Base-by-base conservation (phyloP, 345 rosid species). In the Dovyalis caffra region DNA sequence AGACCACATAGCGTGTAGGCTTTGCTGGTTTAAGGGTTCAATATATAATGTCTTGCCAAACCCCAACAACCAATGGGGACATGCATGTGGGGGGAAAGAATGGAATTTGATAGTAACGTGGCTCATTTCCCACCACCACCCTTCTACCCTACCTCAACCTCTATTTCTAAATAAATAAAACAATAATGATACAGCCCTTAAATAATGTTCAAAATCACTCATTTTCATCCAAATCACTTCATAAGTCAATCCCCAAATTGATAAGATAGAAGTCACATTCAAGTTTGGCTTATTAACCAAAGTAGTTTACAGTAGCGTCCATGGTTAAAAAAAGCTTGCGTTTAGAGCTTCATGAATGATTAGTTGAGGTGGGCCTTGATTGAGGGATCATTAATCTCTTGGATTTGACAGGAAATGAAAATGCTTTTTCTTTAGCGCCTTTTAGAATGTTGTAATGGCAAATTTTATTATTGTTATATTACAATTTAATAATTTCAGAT, bases 1-100 rank as follows among this genome's bases (percentile, higher is more conserved):
- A 64, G 38, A 32, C n/a, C 4, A 9, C 16, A 47, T 34, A 3
- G 45, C 45, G 12, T 40, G 45, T 40, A 40, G 45, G 15, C 45
- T 40, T 40, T 40, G 45, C 16, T 40, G 1, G 43, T 12, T 37
- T 37, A 9, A 37, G 11, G 43, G 4, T 40, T 40, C 11, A 2
- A 10, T 38, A 10, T 21, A 7, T 51, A 18, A 34, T 74, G 78
- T 83, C 76, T 64, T 45, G 47, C 66, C 23, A 64, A 78, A 69
- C 37, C 57, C 79, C 84, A 73, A 70, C 87, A 70, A 35, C 32
- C 43, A 62, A 67, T 29, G 77, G 82, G 80, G 77, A 77, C 80
- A 51, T 43, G 62, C 83, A 83, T 76, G 81, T 79, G 83, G 32
- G 43, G 66, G 18, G 32, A 6, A 6, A 47, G 77, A n/a, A 31